Evolutionary conservation across 2,329 filamentous ascomycete genomes (phyloP).

Genomic region (Stachybotrys elegans): DNA sequence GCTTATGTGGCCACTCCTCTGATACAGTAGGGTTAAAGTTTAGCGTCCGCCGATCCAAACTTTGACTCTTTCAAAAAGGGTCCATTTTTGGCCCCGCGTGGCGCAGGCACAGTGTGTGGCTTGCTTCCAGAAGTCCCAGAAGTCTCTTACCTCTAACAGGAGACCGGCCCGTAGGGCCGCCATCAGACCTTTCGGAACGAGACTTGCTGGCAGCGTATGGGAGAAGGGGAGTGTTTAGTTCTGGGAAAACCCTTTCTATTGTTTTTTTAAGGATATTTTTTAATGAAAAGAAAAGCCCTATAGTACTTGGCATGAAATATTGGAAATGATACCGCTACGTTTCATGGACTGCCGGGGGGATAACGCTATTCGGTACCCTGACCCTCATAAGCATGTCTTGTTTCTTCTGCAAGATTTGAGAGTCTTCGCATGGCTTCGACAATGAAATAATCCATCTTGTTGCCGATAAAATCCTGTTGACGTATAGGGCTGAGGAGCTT

Average conservation of each 20-base stretch:
- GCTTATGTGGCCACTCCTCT: too few species aligned
- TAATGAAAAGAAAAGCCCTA: background rate
- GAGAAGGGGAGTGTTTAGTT: background rate
- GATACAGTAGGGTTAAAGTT: too few species aligned
- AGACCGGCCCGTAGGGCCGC: too few species aligned
- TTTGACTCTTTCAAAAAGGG: too few species aligned
- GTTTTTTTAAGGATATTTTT: background rate
- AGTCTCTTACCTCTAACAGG: background rate
- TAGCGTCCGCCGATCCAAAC: too few species aligned
- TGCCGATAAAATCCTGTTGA: conserved; percentile 5
- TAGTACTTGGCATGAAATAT: background rate
- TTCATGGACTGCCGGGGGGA: background rate
- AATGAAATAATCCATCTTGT: conserved; percentile 5
- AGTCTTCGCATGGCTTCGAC: conserved; percentile 6
- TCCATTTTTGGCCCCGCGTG: too few species aligned
- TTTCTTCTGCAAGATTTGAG: conserved; percentile 4
- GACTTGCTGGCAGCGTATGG: background rate
- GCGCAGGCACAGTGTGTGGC: too few species aligned
- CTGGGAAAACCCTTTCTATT: background rate
- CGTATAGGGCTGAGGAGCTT: conserved; percentile 3
- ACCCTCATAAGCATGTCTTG: background rate
- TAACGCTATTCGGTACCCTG: background rate
- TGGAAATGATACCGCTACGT: background rate
- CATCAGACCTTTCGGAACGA: background rate
- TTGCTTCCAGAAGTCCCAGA: too few species aligned